Conservation (phyloP, 2,329 filamentous ascomycete species). For the Fusarium domesticum region DNA sequence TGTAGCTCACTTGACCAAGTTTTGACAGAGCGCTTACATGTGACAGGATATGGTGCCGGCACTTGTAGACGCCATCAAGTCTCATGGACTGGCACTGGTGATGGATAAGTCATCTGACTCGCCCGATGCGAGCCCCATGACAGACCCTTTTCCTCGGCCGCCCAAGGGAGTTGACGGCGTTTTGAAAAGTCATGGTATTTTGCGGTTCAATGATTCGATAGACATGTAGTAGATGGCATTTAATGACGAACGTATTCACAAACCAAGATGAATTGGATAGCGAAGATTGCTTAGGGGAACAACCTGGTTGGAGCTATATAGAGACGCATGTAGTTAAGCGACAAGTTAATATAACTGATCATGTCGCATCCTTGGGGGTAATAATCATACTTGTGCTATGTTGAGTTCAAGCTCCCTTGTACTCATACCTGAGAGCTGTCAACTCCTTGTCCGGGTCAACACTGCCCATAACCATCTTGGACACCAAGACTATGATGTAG, state of each 20-base stretch:
- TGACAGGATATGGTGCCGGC: constrained; percentile 87
- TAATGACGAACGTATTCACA: constrained; percentile 23
- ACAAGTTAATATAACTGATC: background rate
- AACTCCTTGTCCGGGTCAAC: constrained; percentile 68
- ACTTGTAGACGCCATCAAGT: constrained; percentile 89
- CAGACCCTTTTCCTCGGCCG: constrained; percentile 56
- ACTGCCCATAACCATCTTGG: constrained; percentile 63
- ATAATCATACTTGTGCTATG: background rate
- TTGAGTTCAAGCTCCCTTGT: constrained; percentile 59
- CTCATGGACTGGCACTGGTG: constrained; percentile 86
- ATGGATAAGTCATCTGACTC: constrained; percentile 73
- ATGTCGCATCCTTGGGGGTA: background rate
- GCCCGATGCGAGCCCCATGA: constrained; percentile 38
- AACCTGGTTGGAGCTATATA: no score
- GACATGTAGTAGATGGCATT: constrained; percentile 54
- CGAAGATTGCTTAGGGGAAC: no score
- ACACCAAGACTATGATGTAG: constrained; percentile 57
- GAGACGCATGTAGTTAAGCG: background rate
- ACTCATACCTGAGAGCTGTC: constrained; percentile 59
- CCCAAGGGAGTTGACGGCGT: constrained; percentile 85
- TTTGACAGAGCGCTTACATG: constrained; percentile 1
- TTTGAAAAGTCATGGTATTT: constrained; percentile 78
- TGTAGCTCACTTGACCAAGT: background rate
- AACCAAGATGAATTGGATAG: constrained; percentile 14
- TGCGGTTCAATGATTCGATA: constrained; percentile 92